Percentiles rank a stretch among this genome's conserved stretches.
Conservation (phyloP, 2,329 filamentous ascomycete genomes). For the Exophiala calicioides region DNA sequence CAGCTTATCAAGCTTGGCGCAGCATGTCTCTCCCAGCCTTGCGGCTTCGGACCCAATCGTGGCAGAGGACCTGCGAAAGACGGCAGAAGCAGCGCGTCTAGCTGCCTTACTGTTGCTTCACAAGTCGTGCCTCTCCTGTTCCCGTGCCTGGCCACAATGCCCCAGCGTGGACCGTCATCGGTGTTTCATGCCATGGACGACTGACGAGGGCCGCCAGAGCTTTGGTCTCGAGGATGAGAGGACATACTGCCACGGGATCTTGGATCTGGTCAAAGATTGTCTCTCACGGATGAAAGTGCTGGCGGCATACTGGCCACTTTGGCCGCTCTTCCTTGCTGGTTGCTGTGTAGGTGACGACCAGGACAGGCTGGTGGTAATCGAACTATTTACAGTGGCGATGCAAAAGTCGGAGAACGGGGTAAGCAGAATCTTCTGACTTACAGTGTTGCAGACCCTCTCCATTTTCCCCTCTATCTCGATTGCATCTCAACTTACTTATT, state of each 20-base stretch:
- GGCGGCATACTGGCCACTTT: not conserved
- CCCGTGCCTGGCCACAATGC: not conserved
- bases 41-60: not conserved
- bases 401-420: not conserved
- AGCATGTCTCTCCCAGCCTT: not conserved
- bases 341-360: not conserved
- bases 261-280: not conserved
- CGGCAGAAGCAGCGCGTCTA: not conserved
- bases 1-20: not conserved
- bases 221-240: not conserved
- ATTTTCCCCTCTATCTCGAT: not conserved
- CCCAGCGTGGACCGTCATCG: not conserved
- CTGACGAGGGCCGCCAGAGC: not conserved
- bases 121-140: not conserved
- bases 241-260: not conserved
- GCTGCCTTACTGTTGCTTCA: not conserved
- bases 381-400: not conserved
- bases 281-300: not conserved
- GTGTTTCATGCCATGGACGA: too few species aligned
- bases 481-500: not conserved
- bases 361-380: not conserved
- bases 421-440: not conserved
- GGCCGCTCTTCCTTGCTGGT: not conserved
- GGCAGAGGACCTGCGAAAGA: not conserved
- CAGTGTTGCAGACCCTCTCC: too few species aligned